Evolutionary conservation across 306 rosid species (phyloP), one percentile per base, ranked within the genome.

Genomic region (Vachellia collinsii): DNA sequence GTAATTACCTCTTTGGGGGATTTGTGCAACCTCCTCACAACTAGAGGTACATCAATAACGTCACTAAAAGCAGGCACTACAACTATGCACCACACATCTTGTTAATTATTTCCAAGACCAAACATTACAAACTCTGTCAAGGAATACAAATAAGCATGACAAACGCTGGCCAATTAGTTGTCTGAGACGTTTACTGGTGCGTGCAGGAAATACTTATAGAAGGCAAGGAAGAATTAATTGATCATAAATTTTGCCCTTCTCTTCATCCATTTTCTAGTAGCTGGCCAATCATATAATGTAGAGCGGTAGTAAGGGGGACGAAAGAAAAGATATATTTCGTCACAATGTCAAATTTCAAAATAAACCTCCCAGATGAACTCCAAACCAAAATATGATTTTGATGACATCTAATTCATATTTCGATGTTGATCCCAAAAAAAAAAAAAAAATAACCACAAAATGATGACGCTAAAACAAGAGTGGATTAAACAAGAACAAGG

Each of bases 1-100:
- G 77, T 34, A 73, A 82, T 85, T 29, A 95, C 99, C 98, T 95
- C 99, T 86, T 85, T 88, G 51, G 89, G 88, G 59, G 98, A 88
- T 92, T 86, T 92, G 85, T 90, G 96, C 85, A 93, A 71, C 87
- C 94, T 95, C 85, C 99, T 90, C 79, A 95, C 98, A 81, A 95
- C 98, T 53, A 95, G 85, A 86, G 99, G 98, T 12, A 93, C 94
- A 73, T 95, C 99, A 85, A 95, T 90, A 59, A 77, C 90, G 84
- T 95, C 98, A 5, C 97, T 96, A 85, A 93, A 96, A 64, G 98
- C 98, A 59, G 98, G 99, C 98, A 93, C 99, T 93, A 82, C 64
- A 83, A 29, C 1, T 29, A 29, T 29, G 80, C 44, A 39, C 54
- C 39, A 72, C 76, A 77, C 54, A 77, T 44, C 37, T 68, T 3